phyloP scores from a whole-genome alignment of 768 basidiomycete genomes.

The Vararia minispora region DNA sequence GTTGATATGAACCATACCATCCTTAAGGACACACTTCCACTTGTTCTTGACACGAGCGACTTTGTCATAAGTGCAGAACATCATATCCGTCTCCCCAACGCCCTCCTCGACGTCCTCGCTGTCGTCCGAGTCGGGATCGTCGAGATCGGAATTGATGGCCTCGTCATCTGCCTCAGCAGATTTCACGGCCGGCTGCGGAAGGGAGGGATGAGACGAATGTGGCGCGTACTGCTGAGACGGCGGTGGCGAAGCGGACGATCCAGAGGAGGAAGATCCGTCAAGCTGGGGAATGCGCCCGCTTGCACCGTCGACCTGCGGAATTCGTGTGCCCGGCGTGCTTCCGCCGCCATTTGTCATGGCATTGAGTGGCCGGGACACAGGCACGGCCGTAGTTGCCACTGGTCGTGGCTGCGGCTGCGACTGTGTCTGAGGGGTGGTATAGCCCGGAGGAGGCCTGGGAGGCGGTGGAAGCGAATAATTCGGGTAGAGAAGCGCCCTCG shows the following conservation, averaged over 20 bases:
- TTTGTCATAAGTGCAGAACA: conserved; percentile 99
- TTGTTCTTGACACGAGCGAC: conserved; percentile 99
- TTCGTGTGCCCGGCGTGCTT: conserved; percentile 18
- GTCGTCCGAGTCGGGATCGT: conserved; percentile 85
- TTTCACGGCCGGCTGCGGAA: conserved; percentile 47
- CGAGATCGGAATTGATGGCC: conserved; percentile 92
- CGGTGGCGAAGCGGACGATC: conserved; percentile 63
- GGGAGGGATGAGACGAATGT: conserved; percentile 59
- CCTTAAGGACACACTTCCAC: conserved; percentile 98
- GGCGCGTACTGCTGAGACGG: conserved; percentile 52
- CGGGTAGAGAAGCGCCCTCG: conserved; percentile 25
- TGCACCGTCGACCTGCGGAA: conserved; percentile 78
- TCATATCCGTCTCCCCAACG: conserved; percentile 75
- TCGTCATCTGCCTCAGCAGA: conserved; percentile 46
- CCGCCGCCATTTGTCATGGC: conserved; percentile 15
- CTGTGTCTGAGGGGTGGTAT: conserved; percentile 9
- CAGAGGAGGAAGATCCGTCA: conserved; percentile 64
- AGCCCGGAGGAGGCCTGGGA: conserved; percentile 36
- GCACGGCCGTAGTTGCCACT: too few species aligned
- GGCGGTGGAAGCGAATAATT: conserved; percentile 48
- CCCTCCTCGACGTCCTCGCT: conserved; percentile 80
- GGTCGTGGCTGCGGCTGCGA: conserved; percentile 11
- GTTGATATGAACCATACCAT: conserved; percentile 95
- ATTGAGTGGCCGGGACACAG: conserved; percentile 4
- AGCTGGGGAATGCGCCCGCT: conserved; percentile 72